A percentile compares a stretch with the other conserved stretches of the same genome.
Conservation (phyloP, 495 filamentous ascomycete genomes). For the Choiromyces venosus region DNA sequence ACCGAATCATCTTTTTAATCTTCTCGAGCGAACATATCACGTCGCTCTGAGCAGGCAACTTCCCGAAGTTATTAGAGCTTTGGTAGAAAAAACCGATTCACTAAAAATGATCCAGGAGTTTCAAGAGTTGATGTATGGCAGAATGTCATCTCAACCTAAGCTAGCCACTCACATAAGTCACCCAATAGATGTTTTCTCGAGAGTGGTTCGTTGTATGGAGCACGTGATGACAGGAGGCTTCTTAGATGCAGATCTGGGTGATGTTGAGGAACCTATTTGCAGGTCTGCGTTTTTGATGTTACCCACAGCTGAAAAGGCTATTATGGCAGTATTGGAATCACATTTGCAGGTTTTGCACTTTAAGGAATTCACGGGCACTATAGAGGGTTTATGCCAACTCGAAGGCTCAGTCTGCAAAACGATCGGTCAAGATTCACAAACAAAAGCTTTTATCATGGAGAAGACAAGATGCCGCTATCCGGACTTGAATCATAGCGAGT, state of each 20-base stretch:
- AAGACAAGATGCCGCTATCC: conserved; percentile 30
- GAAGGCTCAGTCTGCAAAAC: conserved; percentile 27
- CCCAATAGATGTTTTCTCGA: conserved; percentile 32
- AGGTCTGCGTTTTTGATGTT: conserved; percentile 20
- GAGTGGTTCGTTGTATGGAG: conserved; percentile 31
- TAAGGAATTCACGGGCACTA: conserved; percentile 31
- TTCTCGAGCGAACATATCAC: conserved; percentile 27
- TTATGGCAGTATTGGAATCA: conserved; percentile 32
- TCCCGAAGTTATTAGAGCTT: conserved; percentile 29
- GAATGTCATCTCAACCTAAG: conserved; percentile 34
- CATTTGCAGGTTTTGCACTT: conserved; percentile 38
- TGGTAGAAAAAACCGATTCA: conserved; percentile 30
- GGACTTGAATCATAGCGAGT: conserved; percentile 27
- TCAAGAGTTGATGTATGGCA: conserved; percentile 22
- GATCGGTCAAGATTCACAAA: conserved; percentile 22
- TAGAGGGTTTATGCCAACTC: conserved; percentile 23
- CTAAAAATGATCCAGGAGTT: conserved; percentile 29
- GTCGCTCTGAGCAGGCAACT: conserved; percentile 16
- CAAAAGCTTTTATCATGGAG: conserved; percentile 22
- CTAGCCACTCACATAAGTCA: conserved; percentile 15
- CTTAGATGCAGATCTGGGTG: conserved; percentile 25
- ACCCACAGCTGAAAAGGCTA: conserved; percentile 28
- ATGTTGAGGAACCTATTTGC: conserved; percentile 23
- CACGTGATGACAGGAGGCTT: conserved; percentile 24
- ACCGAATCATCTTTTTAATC: conserved; percentile 32